Percentiles rank a stretch among this genome's conserved stretches.
Conservation (phyloP, 495 filamentous ascomycete species). For the Podospora conica region DNA sequence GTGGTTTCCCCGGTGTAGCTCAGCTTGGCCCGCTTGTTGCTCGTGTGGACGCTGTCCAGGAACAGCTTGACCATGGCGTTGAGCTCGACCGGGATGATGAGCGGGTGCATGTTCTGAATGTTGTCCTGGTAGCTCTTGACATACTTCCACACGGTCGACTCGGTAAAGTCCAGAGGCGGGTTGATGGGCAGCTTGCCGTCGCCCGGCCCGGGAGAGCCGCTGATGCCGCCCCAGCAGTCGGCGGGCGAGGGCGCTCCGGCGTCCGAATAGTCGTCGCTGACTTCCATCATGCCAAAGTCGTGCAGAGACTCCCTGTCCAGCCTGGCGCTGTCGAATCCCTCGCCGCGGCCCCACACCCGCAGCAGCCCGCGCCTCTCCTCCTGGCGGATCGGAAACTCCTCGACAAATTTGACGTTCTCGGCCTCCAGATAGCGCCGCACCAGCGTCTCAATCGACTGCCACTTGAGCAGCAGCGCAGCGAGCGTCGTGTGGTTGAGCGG, state of each 20-base stretch:
- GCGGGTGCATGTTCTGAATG: constrained; percentile 86
- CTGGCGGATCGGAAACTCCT: constrained; percentile 56
- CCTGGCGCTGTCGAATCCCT: constrained; percentile 51
- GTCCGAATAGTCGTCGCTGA: constrained; percentile 40
- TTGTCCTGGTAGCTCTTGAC: constrained; percentile 67
- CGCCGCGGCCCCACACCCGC: constrained; percentile 71
- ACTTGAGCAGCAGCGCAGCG: constrained; percentile 69
- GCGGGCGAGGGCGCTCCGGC: constrained; percentile 42
- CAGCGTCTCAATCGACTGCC: constrained; percentile 57
- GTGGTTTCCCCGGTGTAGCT: not conserved
- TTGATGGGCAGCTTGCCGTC: constrained; percentile 40
- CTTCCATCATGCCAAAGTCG: constrained; percentile 25
- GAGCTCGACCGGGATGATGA: constrained; percentile 53
- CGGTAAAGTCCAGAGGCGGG: constrained; percentile 57
- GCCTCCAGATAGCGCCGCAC: constrained; percentile 39
- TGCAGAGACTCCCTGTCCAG: constrained; percentile 25
- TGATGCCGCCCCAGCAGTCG: constrained; percentile 45
- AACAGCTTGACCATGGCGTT: constrained; percentile 46
- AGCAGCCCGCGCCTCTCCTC: constrained; percentile 74
- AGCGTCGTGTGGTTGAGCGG: constrained; percentile 75
- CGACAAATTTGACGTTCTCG: constrained; percentile 55
- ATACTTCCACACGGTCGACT: constrained; percentile 54
- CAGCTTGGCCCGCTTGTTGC: constrained; percentile 13
- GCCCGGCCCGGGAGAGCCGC: constrained; percentile 34
- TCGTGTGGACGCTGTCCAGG: constrained; percentile 35